Conservation (phyloP, 352 stramenopile genomes). For the Phytophthora tubulina region DNA sequence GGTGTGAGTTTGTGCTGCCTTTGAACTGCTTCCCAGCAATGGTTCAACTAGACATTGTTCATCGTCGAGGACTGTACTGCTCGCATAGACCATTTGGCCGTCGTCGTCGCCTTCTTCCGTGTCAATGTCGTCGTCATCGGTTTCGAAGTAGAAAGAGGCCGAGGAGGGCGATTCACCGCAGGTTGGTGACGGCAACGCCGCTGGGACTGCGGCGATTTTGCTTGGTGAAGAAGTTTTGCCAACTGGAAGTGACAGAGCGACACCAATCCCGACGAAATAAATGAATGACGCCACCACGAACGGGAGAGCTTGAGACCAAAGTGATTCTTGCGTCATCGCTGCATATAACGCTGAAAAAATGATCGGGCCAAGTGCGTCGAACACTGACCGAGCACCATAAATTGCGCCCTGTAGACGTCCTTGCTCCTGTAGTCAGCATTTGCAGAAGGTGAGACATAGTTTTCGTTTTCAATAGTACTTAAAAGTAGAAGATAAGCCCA, state of each 20-base stretch:
- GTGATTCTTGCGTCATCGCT: slow-evolving; percentile 52
- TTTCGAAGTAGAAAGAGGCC: slow-evolving; percentile 58
- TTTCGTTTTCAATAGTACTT: not conserved
- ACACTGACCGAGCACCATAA: slow-evolving; percentile 73
- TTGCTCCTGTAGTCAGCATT: slow-evolving; percentile 58
- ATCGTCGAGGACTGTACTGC: slow-evolving; percentile 27
- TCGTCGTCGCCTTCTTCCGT: slow-evolving; percentile 18
- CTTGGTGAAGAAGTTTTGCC: slow-evolving; percentile 16
- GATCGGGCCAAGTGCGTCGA: slow-evolving; percentile 69
- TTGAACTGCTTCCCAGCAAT: slow-evolving; percentile 43
- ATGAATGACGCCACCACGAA: slow-evolving; percentile 65
- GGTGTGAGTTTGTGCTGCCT: not conserved
- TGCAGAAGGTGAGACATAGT: not conserved
- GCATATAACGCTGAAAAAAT: slow-evolving; percentile 74
- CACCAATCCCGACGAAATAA: slow-evolving; percentile 57
- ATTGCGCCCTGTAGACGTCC: slow-evolving; percentile 80
- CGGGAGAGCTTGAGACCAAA: slow-evolving; percentile 61
- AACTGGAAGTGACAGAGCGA: slow-evolving; percentile 55
- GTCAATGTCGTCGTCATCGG: slow-evolving; percentile 53
- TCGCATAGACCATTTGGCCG: slow-evolving; percentile 26
- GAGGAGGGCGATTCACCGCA: slow-evolving; percentile 45
- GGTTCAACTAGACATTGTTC: slow-evolving; percentile 57
- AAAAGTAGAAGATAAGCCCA: not conserved
- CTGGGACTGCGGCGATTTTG: slow-evolving; percentile 22
- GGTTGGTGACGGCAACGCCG: slow-evolving; percentile 47